phyloP scores from a whole-genome alignment of 2,329 filamentous ascomycete species.

The Aspergillus jensenii region DNA sequence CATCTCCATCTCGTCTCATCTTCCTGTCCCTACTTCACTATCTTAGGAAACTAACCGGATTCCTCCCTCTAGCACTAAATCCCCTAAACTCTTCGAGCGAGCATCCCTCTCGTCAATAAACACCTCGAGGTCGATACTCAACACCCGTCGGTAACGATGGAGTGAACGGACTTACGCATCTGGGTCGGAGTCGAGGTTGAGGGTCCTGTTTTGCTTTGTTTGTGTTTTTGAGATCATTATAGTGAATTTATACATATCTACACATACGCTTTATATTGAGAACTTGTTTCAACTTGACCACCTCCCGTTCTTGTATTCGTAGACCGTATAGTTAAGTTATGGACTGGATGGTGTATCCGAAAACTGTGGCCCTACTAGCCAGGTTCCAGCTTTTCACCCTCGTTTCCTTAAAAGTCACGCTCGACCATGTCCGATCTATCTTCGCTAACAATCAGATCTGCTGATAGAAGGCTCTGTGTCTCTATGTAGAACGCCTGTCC shows the following conservation, averaged over 20 bases:
- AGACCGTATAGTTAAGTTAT: too few species aligned
- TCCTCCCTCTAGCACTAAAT: constrained; percentile 1
- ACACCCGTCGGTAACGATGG: not conserved
- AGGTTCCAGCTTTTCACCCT: too few species aligned
- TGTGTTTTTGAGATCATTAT: not conserved
- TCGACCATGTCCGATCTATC: too few species aligned
- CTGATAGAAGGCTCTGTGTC: too few species aligned
- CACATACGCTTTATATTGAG: too few species aligned
- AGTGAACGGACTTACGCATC: not conserved
- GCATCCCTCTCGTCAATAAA: constrained; percentile 1
- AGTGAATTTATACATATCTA: not conserved
- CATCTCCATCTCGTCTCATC: not conserved
- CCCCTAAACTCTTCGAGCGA: not conserved
- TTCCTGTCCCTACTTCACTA: not conserved
- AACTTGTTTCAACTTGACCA: too few species aligned
- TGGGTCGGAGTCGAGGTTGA: not conserved
- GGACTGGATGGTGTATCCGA: too few species aligned
- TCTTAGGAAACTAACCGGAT: not conserved
- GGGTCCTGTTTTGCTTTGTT: not conserved
- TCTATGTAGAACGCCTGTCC: too few species aligned
- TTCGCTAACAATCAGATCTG: too few species aligned
- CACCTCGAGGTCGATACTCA: constrained; percentile 6
- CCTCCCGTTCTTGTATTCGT: too few species aligned
- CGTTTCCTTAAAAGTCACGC: too few species aligned
- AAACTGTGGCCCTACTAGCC: too few species aligned